phyloP scores from a whole-genome alignment of 139 green algal species.

The Micromonas commoda region DNA sequence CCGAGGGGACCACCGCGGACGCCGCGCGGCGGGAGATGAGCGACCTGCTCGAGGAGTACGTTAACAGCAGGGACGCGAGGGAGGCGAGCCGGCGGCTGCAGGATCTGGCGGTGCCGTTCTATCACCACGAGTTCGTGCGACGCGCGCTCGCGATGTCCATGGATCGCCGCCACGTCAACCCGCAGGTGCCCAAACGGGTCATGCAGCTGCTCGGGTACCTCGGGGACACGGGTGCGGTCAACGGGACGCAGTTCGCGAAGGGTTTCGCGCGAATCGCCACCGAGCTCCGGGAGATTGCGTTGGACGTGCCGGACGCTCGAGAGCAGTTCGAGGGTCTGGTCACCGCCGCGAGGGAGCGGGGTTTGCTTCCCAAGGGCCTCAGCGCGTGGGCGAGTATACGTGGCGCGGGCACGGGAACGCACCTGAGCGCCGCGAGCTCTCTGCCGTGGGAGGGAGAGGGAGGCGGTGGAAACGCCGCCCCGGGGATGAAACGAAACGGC shows the following conservation, averaged over 20 bases:
- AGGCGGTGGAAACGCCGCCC: too few species aligned
- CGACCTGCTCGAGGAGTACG: conserved; percentile 50
- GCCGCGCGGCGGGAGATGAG: conserved; percentile 31
- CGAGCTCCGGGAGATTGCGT: background rate
- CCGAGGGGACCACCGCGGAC: conserved; percentile 31
- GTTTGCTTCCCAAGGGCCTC: conserved; percentile 11
- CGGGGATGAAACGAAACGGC: too few species aligned
- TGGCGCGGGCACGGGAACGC: too few species aligned
- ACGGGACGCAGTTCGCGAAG: conserved; percentile 21
- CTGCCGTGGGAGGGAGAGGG: too few species aligned
- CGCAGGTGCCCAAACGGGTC: background rate
- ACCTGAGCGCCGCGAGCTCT: too few species aligned
- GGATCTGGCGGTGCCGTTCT: conserved; percentile 62
- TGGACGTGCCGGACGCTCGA: conserved; percentile 12
- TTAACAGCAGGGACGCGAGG: conserved; percentile 42
- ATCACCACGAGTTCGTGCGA: conserved; percentile 63
- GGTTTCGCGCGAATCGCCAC: conserved; percentile 8
- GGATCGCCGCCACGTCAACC: background rate
- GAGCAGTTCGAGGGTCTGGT: conserved; percentile 1
- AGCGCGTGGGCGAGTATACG: conserved; percentile 22
- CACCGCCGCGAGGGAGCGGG: background rate
- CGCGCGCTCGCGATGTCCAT: background rate
- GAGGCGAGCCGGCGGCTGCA: conserved; percentile 55
- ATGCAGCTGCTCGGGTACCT: conserved; percentile 8
- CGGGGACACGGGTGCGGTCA: background rate